phyloP scores from a whole-genome alignment of 208 protist species.

The Plasmodiophora brassicae region DNA sequence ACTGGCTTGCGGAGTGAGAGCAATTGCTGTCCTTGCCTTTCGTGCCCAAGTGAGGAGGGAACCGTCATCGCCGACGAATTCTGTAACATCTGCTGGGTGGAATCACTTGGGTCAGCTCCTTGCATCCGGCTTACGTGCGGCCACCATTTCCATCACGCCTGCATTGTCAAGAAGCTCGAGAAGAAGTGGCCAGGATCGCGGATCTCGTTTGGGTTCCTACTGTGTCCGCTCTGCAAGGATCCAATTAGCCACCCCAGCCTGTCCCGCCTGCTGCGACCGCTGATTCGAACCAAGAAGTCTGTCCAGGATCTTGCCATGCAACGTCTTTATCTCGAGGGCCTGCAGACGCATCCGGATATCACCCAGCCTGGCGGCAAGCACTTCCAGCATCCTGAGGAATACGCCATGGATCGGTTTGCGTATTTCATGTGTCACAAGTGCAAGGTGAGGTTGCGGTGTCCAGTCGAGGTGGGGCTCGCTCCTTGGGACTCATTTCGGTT shows the following conservation, averaged over 20 bases:
- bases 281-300: neutral
- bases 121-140: slow-evolving; percentile 63
- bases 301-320: neutral
- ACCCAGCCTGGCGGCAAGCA: neutral
- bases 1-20: neutral
- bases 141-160: slow-evolving; percentile 61
- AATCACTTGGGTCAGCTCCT: slow-evolving; percentile 52
- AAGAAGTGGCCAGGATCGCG: slow-evolving; percentile 53
- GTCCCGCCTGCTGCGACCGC: neutral
- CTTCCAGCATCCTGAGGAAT: neutral
- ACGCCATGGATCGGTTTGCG: slow-evolving; percentile 28
- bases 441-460: too few species aligned
- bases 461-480: neutral
- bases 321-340: neutral
- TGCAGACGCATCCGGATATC: neutral
- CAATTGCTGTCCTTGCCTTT: neutral
- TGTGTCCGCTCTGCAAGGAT: slow-evolving; percentile 63
- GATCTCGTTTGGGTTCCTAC: slow-evolving; percentile 60
- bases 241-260: slow-evolving; percentile 54
- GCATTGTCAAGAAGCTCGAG: slow-evolving; percentile 47
- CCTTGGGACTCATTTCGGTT: neutral
- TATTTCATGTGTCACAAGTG: slow-evolving; percentile 28
- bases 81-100: slow-evolving; percentile 64
- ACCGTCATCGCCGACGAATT: slow-evolving; percentile 51
- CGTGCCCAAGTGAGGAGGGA: neutral